phyloP scores from a whole-genome alignment of 345 rosid species.

The Iberis pinnata region DNA sequence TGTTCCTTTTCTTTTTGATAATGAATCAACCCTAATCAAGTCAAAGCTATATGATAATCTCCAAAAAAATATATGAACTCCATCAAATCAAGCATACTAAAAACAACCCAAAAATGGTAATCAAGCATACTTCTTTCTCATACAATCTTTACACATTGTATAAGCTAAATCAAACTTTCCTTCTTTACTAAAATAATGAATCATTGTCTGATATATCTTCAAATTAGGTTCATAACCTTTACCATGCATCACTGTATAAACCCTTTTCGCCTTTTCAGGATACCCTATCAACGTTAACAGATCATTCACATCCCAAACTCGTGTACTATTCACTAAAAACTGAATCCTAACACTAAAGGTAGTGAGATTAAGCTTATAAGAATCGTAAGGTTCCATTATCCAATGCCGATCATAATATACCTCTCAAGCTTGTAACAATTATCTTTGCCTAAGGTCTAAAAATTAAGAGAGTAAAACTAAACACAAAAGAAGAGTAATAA shows the following conservation, averaged over 20 bases:
- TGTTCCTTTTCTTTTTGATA: too few relatives aligned
- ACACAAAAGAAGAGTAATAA: too few relatives aligned
- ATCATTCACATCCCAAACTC: constrained; percentile 64
- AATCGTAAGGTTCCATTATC: constrained; percentile 77
- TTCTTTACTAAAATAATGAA: constrained; percentile 54
- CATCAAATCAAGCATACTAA: too few relatives aligned
- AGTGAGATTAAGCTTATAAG: constrained; percentile 58
- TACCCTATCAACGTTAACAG: constrained; percentile 37
- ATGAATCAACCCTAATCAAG: too few relatives aligned
- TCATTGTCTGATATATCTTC: constrained; percentile 74
- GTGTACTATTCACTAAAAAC: constrained; percentile 36
- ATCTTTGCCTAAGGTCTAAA: too few relatives aligned
- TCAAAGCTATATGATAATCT: too few relatives aligned
- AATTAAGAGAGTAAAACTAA: too few relatives aligned
- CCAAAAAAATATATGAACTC: too few relatives aligned
- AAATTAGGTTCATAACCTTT: constrained; percentile 39
- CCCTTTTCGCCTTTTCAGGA: constrained; percentile 70
- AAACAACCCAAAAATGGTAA: too few relatives aligned
- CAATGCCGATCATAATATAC: constrained; percentile 49
- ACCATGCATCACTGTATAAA: constrained; percentile 19
- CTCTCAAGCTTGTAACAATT: constrained; percentile 47
- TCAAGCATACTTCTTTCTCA: constrained; percentile 52
- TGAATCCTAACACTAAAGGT: constrained; percentile 75
- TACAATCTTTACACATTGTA: constrained; percentile 61
- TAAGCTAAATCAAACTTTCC: constrained; percentile 41